These are phyloP conservation scores for Tephrocybe sp. DNA, from an alignment of 768 basidiomycete genomes.

Conservation along the genomic window DNA sequence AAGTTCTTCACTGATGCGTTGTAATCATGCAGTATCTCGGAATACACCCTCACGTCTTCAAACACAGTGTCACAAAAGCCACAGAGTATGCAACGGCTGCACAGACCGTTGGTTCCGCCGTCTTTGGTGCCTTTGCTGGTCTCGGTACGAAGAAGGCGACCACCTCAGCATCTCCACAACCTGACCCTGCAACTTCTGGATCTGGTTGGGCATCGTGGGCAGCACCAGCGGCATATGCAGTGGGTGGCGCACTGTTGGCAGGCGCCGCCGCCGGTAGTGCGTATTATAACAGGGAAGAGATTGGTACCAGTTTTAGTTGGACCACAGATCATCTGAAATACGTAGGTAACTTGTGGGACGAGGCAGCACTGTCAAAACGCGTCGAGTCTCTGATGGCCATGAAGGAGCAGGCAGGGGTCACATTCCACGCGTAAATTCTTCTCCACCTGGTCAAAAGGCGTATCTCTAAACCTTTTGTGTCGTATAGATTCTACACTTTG, in stretches of 20 bases:
- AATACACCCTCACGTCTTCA: slow-evolving; percentile 82
- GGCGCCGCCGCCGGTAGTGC: slow-evolving; percentile 85
- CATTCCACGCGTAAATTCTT: slow-evolving; percentile 68
- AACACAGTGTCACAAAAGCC: slow-evolving; percentile 77
- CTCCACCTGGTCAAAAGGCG: neutral
- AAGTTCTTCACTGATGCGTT: slow-evolving; percentile 6
- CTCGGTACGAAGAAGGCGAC: slow-evolving; percentile 46
- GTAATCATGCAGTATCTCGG: slow-evolving; percentile 76
- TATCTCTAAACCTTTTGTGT: neutral
- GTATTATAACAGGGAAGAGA: slow-evolving; percentile 77
- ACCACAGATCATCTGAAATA: slow-evolving; percentile 89
- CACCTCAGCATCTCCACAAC: slow-evolving; percentile 25
- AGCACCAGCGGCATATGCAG: slow-evolving; percentile 60
- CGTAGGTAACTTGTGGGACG: slow-evolving; percentile 85
- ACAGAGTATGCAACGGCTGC: slow-evolving; percentile 69
- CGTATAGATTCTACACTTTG: slow-evolving; percentile 72
- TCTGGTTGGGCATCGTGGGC: slow-evolving; percentile 63
- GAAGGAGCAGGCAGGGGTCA: slow-evolving; percentile 60
- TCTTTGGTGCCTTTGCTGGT: slow-evolving; percentile 57
- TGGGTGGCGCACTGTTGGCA: slow-evolving; percentile 75
- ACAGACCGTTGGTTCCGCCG: slow-evolving; percentile 57
- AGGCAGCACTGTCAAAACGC: slow-evolving; percentile 56
- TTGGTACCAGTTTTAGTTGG: slow-evolving; percentile 71
- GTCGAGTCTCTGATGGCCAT: slow-evolving; percentile 62
- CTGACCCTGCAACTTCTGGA: slow-evolving; percentile 27